Percentiles rank a stretch among this genome's conserved stretches.
These are phyloP conservation scores for Iris pallida DNA, from an alignment of 116 monocot genomes.

Conservation along the genomic window DNA sequence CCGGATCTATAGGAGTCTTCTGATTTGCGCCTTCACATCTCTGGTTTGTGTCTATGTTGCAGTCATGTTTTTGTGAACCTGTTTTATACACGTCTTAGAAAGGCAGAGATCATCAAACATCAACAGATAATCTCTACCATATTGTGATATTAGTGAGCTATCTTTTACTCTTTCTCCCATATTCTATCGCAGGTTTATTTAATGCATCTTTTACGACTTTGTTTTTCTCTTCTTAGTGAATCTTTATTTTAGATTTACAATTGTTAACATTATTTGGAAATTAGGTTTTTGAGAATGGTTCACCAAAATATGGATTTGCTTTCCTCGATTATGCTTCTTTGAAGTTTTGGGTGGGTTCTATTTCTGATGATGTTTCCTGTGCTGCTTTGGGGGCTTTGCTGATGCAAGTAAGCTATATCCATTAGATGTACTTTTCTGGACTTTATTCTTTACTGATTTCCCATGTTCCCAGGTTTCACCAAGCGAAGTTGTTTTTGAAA, in stretches of 20 bases:
- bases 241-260: constrained; percentile 2
- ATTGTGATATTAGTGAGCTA: too few relatives aligned
- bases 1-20: too few relatives aligned
- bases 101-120: too few relatives aligned
- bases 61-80: too few relatives aligned
- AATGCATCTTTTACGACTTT: too few relatives aligned
- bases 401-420: constrained; percentile 64
- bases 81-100: too few relatives aligned
- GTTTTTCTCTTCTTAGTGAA: background rate
- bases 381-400: constrained; percentile 76
- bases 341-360: constrained; percentile 85
- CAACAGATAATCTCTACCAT: too few relatives aligned
- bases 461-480: constrained; percentile 68
- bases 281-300: constrained; percentile 39
- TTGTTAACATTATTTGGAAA: background rate
- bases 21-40: too few relatives aligned
- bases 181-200: too few relatives aligned
- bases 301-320: constrained; percentile 77
- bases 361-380: constrained; percentile 74
- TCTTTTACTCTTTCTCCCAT: too few relatives aligned
- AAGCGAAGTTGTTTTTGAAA: constrained; percentile 84
- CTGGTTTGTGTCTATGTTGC: too few relatives aligned
- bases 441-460: constrained; percentile 6
- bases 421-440: background rate
- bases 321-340: constrained; percentile 91